Base-by-base conservation (phyloP, 2,329 filamentous ascomycete genomes). In the Scorias spongiosa region DNA sequence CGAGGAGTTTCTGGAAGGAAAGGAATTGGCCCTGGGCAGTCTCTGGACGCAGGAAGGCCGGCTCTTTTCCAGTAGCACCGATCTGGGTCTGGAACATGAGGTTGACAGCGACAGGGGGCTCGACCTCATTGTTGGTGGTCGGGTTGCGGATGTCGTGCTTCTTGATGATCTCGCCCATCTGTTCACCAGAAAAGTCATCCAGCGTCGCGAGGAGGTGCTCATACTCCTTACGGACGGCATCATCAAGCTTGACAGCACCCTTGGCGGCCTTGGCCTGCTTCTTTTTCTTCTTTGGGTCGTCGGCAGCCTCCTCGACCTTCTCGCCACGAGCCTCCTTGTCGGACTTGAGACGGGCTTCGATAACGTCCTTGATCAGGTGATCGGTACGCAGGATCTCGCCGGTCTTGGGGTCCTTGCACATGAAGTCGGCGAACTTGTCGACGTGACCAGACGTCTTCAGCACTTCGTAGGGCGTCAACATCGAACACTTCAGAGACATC, bases 51-150 rank as follows among this genome's bases (percentile, higher is more conserved):
- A 95, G 72, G 63, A 86, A 95, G 44, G 85, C 88, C 40, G 83
- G 77, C 49, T 83, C 72, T 60, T 93, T 88, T 64, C 84, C 83
- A 68, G 84, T 93, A 45, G 89, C 88, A 49, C 91, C 91, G 60
- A 98, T 96, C 30, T 84, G 74, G 37, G 89, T 95, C 65, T 89
- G 81, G 73, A 96, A 98, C 91, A 98, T 98, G 58, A 98, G 79
- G 69, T 98, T 98, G 76, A 96, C 95, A 37, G 86, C 74, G 42
- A 93, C 81, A 2, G 91, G 91, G 28, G 83, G 80, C 26, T 78
- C 75, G 32, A 93, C 80, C 54, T 84, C 76, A 48, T 78, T 76
- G 53, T 80, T 82, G 54, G 83, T 93, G 42, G 74, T 73, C 26
- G 89, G 88, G 66, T 93, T 94, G 67, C 78, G 84, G 64, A 98